Evolutionary conservation across 2,329 filamentous ascomycete genomes (phyloP), one percentile per base, ranked within the genome.

Genomic region (Paracorniculantispora psalliotae): DNA sequence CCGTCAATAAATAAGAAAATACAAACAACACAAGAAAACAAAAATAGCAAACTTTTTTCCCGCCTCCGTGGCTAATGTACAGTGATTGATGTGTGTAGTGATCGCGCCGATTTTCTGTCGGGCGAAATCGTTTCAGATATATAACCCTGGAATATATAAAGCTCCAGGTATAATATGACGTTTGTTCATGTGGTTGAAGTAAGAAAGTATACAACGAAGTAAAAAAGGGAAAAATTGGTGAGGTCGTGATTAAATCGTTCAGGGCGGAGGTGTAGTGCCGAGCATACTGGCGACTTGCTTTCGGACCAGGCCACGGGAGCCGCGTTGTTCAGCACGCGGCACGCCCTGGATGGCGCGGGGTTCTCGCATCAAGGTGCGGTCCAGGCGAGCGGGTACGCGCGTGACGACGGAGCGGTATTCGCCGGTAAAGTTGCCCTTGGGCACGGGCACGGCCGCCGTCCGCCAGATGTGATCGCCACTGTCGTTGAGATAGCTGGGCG

Each of bases 301-400:
- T 63, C 82, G 72, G 56, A 81, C 67, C 51, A 85, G 72, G 28
- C 79, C 79, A 41, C 76, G 76, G 8, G 74, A 74, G 33, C 79
- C 72, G n/a, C 77, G 76, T 59, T 79, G 77, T 60, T 83, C 81
- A 19, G 81, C 79, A 35, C 83, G 77, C 25, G 92, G 92, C n/a
- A 92, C 86, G 37, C 92, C 92, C 71, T 96, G 91, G 41, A 96
- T 93, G 62, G 90, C 86, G 60, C 92, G 84, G 30, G 92, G 92
- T 73, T 97, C 92, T 71, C 91, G 91, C 91, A 97, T 96, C 49
- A 97, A 78, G 15, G 86, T 83, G 4, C 88, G 83, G 67, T 99
- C 94, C 10, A 99, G 81, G 68, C 90, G 92, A 8, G 90, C 86
- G 5, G 94, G 94, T 39, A 90, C 86, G 64, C 85, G 76, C 13